These are phyloP conservation scores for Neofusicoccum parvum DNA, from an alignment of 2,329 filamentous ascomycete species.

Conservation along the genomic window DNA sequence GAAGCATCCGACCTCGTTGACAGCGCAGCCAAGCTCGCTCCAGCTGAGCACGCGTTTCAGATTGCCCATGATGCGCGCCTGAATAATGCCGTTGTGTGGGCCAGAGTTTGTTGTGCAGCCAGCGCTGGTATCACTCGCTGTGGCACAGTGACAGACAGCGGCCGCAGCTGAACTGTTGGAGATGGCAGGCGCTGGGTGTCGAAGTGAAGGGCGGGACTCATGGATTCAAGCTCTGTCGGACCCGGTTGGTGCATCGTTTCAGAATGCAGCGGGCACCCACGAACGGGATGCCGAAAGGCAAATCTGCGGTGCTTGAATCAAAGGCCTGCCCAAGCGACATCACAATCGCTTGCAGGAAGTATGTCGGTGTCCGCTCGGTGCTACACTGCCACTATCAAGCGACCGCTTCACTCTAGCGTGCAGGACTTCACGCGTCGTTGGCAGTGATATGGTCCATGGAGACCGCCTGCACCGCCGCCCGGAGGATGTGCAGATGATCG, in stretches of 20 bases:
- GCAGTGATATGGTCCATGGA: background rate
- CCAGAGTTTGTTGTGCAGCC: background rate
- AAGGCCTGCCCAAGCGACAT: background rate
- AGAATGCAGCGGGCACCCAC: background rate
- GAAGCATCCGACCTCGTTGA: background rate
- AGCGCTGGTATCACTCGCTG: background rate
- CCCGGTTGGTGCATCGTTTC: background rate
- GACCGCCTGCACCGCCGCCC: conserved; percentile 11
- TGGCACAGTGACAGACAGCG: background rate
- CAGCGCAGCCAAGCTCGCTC: conserved; percentile 1
- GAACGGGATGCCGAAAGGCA: background rate
- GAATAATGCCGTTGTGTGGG: background rate
- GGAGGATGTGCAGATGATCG: conserved; percentile 16
- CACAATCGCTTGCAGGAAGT: background rate
- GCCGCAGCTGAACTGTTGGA: background rate
- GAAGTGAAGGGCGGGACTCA: background rate
- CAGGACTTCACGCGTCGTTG: background rate
- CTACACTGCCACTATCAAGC: background rate
- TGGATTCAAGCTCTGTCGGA: background rate
- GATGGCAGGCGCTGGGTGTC: background rate
- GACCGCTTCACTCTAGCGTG: background rate
- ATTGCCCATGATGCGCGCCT: background rate
- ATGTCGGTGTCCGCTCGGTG: background rate
- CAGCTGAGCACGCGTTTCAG: conserved; percentile 6
- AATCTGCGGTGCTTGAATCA: background rate